These are phyloP conservation scores for Malbranchea cinnamomea DNA, from an alignment of 2,329 filamentous ascomycete genomes.

Conservation along the genomic window DNA sequence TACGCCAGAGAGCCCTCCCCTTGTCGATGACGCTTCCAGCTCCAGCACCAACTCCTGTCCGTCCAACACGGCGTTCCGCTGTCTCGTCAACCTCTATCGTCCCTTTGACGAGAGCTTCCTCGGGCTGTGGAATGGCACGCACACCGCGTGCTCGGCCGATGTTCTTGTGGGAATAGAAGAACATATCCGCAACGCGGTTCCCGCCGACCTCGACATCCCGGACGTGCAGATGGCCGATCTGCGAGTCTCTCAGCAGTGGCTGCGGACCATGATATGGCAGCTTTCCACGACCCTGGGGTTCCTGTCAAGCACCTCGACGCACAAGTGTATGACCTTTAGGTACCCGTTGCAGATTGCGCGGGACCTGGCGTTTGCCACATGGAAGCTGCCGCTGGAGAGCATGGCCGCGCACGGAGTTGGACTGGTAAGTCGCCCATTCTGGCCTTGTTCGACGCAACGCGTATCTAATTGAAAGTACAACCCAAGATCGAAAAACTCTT, in stretches of 20 bases:
- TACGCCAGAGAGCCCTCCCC: slow-evolving; percentile 38
- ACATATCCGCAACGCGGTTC: slow-evolving; percentile 37
- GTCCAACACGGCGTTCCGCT: too few relatives aligned
- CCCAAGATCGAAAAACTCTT: slow-evolving; percentile 61
- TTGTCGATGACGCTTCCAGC: slow-evolving; percentile 40
- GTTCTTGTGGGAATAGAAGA: slow-evolving; percentile 35
- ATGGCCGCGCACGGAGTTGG: slow-evolving; percentile 64
- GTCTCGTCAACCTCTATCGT: slow-evolving; percentile 46
- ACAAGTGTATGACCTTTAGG: slow-evolving; percentile 46
- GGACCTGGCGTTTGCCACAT: slow-evolving; percentile 50
- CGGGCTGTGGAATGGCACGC: slow-evolving; percentile 45
- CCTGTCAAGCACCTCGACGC: slow-evolving; percentile 44
- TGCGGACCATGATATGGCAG: slow-evolving; percentile 58
- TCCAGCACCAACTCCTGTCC: slow-evolving; percentile 36
- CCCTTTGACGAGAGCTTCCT: slow-evolving; percentile 51
- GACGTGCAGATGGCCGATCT: slow-evolving; percentile 53
- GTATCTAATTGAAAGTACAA: neutral
- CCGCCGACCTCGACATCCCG: slow-evolving; percentile 39
- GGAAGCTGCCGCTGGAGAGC: slow-evolving; percentile 54
- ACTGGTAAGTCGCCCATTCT: slow-evolving; percentile 38
- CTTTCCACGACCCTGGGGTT: slow-evolving; percentile 51
- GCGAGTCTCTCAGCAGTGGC: slow-evolving; percentile 53
- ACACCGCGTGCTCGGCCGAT: slow-evolving; percentile 29
- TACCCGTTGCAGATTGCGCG: slow-evolving; percentile 49
- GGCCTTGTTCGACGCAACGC: neutral